Conservation (phyloP, 257 asterid species). For the Verbascum thapsus region DNA sequence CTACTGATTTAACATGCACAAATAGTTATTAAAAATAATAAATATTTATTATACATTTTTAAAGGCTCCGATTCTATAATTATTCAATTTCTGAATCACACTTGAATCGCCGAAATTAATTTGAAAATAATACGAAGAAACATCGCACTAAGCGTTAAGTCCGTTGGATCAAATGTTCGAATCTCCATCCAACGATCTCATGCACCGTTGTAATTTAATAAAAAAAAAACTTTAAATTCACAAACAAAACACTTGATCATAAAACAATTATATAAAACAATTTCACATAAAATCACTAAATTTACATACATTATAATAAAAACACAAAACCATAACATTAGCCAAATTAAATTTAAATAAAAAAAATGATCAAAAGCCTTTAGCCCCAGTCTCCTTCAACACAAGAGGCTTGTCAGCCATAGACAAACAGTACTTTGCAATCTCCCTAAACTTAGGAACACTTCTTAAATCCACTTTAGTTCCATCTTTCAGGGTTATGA, state of each 20-base stretch:
- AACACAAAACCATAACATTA: not conserved
- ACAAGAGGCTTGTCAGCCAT: constrained; percentile 64
- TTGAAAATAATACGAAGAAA: no score
- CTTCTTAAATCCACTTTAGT: constrained; percentile 89
- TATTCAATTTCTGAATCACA: no score
- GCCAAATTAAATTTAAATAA: no score
- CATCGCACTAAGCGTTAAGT: not conserved
- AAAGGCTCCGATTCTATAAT: no score
- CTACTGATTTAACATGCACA: no score
- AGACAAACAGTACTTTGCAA: constrained; percentile 78
- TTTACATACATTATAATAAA: constrained; percentile 16
- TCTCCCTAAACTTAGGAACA: constrained; percentile 94
- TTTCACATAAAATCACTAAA: constrained; percentile 2
- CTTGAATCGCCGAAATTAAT: no score
- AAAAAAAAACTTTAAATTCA: not conserved
- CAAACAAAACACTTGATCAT: not conserved
- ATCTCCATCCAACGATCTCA: no score
- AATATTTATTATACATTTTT: no score
- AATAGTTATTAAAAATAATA: no score
- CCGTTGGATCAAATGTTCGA: no score
- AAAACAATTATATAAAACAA: not conserved
- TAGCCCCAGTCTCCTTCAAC: constrained; percentile 51
- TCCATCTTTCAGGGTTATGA: constrained; percentile 85
- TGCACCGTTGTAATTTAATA: no score
- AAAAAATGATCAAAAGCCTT: constrained; percentile 55